Percentiles rank a stretch among this genome's conserved stretches.
phyloP scores from a whole-genome alignment of 805 yeast species.

The Wickerhamia fluorescens region DNA sequence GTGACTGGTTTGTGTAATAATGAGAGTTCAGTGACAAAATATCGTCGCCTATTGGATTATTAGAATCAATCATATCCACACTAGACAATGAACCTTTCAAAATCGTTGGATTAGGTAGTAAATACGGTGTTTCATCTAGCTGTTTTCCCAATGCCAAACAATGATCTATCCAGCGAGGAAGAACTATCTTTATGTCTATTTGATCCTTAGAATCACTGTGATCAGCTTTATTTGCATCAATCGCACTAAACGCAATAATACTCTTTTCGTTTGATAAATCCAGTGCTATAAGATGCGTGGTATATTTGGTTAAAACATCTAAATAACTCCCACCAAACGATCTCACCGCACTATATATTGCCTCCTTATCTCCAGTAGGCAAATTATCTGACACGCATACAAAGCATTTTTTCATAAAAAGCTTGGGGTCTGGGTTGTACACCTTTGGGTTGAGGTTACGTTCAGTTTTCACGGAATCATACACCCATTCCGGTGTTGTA shows the following conservation, averaged over 20 bases:
- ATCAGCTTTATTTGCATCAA: constrained; percentile 6
- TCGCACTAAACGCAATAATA: constrained; percentile 42
- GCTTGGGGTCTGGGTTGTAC: constrained; percentile 67
- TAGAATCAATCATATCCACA: constrained; percentile 7
- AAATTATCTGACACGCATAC: constrained; percentile 54
- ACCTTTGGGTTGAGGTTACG: constrained; percentile 45
- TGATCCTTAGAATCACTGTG: constrained; percentile 9
- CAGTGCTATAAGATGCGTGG: constrained; percentile 71
- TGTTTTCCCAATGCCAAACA: constrained; percentile 48
- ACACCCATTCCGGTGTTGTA: constrained; percentile 56
- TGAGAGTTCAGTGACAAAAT: too few species aligned
- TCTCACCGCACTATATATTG: constrained; percentile 58
- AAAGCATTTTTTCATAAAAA: constrained; percentile 54
- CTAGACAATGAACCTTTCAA: constrained; percentile 3
- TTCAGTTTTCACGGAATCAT: constrained; percentile 34
- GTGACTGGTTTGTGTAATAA: too few species aligned
- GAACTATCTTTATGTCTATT: constrained; percentile 50
- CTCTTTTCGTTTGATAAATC: constrained; percentile 51
- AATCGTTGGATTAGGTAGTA: constrained; percentile 28
- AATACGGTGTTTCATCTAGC: constrained; percentile 48
- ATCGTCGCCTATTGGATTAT: constrained; percentile 3
- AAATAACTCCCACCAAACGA: constrained; percentile 74
- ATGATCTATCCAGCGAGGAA: constrained; percentile 75
- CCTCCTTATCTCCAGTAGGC: constrained; percentile 54
- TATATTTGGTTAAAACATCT: constrained; percentile 55